A percentile compares a stretch with the other conserved stretches of the same genome.
These are phyloP conservation scores for Nicotiana attenuata DNA, from an alignment of 257 asterid genomes.

Conservation along the genomic window DNA sequence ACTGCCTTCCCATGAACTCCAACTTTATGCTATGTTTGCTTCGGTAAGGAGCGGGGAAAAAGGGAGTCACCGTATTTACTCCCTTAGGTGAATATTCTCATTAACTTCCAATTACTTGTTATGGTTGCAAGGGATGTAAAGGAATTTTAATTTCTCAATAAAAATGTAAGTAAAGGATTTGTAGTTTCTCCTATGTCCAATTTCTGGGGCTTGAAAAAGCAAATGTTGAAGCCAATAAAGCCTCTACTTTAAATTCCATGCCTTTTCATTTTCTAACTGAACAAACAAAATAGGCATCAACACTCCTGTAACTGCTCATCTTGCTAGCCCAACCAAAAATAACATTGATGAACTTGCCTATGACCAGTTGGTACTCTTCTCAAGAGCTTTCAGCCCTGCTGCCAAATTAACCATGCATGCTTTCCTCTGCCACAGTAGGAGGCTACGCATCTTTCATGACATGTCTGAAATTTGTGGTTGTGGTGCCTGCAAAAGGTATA, in stretches of 20 bases:
- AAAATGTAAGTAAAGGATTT: background rate
- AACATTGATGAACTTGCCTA: background rate
- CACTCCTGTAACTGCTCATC: background rate
- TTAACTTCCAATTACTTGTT: background rate
- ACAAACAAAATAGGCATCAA: background rate
- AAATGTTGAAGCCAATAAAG: background rate
- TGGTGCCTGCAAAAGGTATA: background rate
- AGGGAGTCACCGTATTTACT: background rate
- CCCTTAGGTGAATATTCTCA: background rate
- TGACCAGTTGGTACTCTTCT: background rate
- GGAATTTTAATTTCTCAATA: background rate
- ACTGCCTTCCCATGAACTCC: background rate
- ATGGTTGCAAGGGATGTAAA: background rate
- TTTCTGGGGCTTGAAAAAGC: background rate
- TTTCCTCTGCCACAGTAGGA: slow-evolving; percentile 1
- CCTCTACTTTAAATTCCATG: background rate
- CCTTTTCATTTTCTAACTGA: background rate
- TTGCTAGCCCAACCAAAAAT: background rate
- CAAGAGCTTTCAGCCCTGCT: background rate
- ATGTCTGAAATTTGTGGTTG: no score
- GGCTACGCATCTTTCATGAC: background rate
- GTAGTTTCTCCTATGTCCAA: background rate
- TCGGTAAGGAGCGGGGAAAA: background rate
- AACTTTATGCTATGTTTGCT: background rate
- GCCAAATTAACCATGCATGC: background rate